Percentiles rank a stretch among this genome's conserved stretches.
phyloP scores from a whole-genome alignment of 1,139 yeast genomes.

The Oligophagozyma castellii region DNA sequence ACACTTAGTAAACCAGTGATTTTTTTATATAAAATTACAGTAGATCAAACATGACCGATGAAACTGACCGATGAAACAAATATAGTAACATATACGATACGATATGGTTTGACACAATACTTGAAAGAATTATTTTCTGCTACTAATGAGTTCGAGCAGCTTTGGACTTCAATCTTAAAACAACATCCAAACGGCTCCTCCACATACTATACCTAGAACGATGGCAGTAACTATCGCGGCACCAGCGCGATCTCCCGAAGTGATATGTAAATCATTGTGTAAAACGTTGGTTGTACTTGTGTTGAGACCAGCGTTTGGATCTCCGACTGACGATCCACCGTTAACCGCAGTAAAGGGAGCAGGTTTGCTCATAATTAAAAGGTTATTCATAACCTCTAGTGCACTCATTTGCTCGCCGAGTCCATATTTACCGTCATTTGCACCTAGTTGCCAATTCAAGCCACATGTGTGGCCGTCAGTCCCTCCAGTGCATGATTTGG shows the following conservation, averaged over 20 bases:
- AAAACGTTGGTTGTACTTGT: slow-evolving; percentile 23
- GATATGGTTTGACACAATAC: too few species aligned
- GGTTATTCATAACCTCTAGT: slow-evolving; percentile 46
- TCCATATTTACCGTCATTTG: slow-evolving; percentile 58
- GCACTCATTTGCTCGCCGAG: slow-evolving; percentile 74
- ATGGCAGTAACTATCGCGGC: slow-evolving; percentile 75
- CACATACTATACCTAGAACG: slow-evolving; percentile 45
- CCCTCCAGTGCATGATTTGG: slow-evolving; percentile 62
- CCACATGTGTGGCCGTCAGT: slow-evolving; percentile 70
- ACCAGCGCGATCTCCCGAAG: slow-evolving; percentile 62
- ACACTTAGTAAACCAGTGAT: too few species aligned
- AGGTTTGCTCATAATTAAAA: slow-evolving; percentile 27
- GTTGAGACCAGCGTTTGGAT: slow-evolving; percentile 31
- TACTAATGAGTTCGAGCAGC: too few species aligned
- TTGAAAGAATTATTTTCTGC: too few species aligned
- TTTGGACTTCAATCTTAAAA: too few species aligned
- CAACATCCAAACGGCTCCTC: slow-evolving; percentile 64
- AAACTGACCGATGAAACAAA: too few species aligned
- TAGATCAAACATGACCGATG: too few species aligned
- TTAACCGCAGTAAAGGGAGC: slow-evolving; percentile 31
- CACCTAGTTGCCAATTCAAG: slow-evolving; percentile 38
- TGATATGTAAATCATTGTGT: slow-evolving; percentile 34
- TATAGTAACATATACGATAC: too few species aligned
- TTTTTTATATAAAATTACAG: too few species aligned
- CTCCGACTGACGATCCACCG: slow-evolving; percentile 37